Conservation (phyloP, 176 grass and related monocot genomes). For the Rhipidocladum racemiflorum region DNA sequence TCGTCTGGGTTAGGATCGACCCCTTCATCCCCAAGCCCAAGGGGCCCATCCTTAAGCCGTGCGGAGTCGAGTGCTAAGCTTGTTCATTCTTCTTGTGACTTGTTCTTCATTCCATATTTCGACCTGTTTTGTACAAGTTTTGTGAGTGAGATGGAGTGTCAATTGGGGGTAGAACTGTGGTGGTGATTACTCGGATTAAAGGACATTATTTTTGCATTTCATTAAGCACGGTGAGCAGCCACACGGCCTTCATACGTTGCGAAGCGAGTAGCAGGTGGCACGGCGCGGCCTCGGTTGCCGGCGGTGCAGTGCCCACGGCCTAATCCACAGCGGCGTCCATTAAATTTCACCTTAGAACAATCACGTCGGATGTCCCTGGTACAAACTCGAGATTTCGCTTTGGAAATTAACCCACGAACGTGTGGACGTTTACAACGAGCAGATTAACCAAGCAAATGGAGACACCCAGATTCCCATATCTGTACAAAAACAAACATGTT, state of each 20-base stretch:
- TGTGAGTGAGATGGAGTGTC: background rate
- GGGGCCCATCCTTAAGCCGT: conserved; percentile 81
- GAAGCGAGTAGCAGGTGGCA: background rate
- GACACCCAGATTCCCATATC: background rate
- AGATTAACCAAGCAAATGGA: background rate
- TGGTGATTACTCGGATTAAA: background rate
- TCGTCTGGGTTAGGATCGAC: conserved; percentile 93
- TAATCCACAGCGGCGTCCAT: background rate
- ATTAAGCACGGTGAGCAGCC: background rate
- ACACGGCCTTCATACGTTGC: background rate
- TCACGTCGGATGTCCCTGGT: background rate
- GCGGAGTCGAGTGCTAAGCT: conserved; percentile 72
- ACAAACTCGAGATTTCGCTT: background rate
- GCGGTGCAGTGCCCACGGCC: background rate
- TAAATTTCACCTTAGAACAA: background rate
- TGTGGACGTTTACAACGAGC: background rate
- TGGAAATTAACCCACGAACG: background rate
- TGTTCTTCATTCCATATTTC: background rate
- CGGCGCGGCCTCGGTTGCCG: background rate
- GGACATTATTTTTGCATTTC: background rate
- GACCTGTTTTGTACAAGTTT: conserved; percentile 13
- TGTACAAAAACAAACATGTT: background rate
- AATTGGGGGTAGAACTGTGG: background rate
- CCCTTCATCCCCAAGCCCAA: conserved; percentile 88
- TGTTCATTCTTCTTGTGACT: background rate